Conservation (phyloP, 306 rosid species). For the Rosa chinensis region DNA sequence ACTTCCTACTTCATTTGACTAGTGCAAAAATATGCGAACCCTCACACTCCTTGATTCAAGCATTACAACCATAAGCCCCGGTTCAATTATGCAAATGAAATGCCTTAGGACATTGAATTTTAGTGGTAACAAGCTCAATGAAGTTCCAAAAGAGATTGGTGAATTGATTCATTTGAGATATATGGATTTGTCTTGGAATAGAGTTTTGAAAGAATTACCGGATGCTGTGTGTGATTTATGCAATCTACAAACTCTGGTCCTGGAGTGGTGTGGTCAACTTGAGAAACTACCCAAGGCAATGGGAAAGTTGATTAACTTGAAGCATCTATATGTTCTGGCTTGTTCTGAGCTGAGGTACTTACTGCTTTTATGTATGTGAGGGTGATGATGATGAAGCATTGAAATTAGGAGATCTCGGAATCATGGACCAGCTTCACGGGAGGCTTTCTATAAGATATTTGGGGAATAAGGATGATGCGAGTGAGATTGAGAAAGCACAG, state of each 20-base stretch:
- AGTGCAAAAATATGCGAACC: background rate
- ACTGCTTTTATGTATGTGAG: rapidly evolving
- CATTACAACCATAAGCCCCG: background rate
- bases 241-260: background rate
- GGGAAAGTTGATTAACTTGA: background rate
- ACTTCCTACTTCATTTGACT: background rate
- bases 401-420: background rate
- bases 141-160: background rate
- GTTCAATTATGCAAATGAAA: background rate
- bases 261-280: rapidly evolving
- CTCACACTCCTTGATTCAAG: background rate
- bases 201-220: rapidly evolving
- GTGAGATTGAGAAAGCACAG: conserved; percentile 4
- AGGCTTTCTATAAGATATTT: rapidly evolving
- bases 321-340: background rate
- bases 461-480: background rate
- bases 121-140: rapidly evolving
- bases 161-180: background rate
- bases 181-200: rapidly evolving
- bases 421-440: background rate
- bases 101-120: conserved; percentile 1
- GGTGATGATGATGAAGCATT: background rate
- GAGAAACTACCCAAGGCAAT: conserved; percentile 1
- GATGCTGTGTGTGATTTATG: background rate
- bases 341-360: rapidly evolving